Evolutionary conservation across 768 basidiomycete genomes (phyloP).

Genomic region (Hemileccinum rubropunctum): DNA sequence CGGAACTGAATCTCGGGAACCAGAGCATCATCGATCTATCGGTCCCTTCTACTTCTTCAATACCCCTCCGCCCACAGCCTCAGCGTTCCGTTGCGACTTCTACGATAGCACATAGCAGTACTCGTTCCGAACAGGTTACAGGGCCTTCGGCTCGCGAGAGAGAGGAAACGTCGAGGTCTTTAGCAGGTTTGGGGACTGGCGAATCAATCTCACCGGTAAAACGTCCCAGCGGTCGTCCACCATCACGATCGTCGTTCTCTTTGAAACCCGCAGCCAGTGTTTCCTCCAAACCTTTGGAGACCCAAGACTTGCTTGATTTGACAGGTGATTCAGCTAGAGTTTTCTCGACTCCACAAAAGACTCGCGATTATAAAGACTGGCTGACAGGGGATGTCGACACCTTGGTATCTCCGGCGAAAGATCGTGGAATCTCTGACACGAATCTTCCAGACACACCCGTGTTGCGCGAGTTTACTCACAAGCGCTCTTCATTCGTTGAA

Average conservation of each 20-base stretch:
- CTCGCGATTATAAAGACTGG: slow-evolving; percentile 57
- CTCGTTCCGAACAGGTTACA: slow-evolving; percentile 57
- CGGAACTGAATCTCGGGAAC: slow-evolving; percentile 10
- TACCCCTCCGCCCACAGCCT: slow-evolving; percentile 20
- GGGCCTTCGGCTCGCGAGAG: slow-evolving; percentile 50
- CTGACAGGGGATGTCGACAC: slow-evolving; percentile 66
- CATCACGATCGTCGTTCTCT: slow-evolving; percentile 44
- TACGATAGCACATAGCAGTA: slow-evolving; percentile 34
- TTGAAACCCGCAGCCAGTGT: slow-evolving; percentile 48
- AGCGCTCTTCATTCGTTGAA: slow-evolving; percentile 67
- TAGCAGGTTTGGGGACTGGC: slow-evolving; percentile 14
- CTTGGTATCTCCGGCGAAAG: slow-evolving; percentile 17
- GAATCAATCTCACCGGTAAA: slow-evolving; percentile 14
- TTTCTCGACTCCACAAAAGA: slow-evolving; percentile 16
- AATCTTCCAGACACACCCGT: slow-evolving; percentile 40
- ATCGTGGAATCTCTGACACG: slow-evolving; percentile 9
- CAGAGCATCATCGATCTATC: slow-evolving; percentile 23
- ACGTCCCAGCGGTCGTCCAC: slow-evolving; percentile 18
- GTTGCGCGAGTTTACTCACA: slow-evolving; percentile 68
- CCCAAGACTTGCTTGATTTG: slow-evolving; percentile 18
- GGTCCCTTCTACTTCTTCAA: slow-evolving; percentile 20
- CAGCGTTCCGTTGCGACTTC: slow-evolving; percentile 16
- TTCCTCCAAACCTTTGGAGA: slow-evolving; percentile 39
- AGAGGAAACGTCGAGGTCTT: slow-evolving; percentile 7
- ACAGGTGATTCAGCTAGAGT: slow-evolving; percentile 7